phyloP scores from a whole-genome alignment of 2,329 filamentous ascomycete genomes.

The Truncatella angustata region DNA sequence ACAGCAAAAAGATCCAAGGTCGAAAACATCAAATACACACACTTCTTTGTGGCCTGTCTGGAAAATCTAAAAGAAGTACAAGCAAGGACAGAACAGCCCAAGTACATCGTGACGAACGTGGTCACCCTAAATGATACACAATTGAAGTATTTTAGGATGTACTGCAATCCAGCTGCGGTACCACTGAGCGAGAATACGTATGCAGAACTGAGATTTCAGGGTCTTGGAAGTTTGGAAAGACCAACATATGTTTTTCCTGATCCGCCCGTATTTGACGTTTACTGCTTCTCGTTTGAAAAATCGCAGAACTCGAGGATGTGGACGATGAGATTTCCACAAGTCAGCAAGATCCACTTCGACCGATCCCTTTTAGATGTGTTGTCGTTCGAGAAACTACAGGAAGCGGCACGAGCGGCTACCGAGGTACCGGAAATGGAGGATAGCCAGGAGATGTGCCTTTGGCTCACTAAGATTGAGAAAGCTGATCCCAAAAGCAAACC shows the following conservation, averaged over 20 bases:
- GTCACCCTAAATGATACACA: constrained; percentile 54
- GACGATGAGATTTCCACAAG: constrained; percentile 72
- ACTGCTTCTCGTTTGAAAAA: constrained; percentile 78
- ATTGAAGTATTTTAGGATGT: constrained; percentile 48
- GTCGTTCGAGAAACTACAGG: constrained; percentile 68
- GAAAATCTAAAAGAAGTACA: constrained; percentile 62
- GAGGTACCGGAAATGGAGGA: constrained; percentile 49
- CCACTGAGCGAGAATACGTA: constrained; percentile 34
- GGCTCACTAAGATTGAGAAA: constrained; percentile 59
- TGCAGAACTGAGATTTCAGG: constrained; percentile 47
- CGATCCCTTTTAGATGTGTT: constrained; percentile 67
- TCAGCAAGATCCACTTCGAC: constrained; percentile 77
- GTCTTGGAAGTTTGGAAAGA: constrained; percentile 38
- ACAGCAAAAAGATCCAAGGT: constrained; percentile 57
- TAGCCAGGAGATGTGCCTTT: constrained; percentile 58
- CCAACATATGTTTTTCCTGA: constrained; percentile 59
- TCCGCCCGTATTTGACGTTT: constrained; percentile 76
- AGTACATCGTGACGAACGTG: constrained; percentile 65
- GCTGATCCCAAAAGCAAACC: constrained; percentile 45
- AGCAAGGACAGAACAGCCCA: constrained; percentile 49
- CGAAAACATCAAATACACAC: constrained; percentile 66
- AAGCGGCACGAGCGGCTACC: constrained; percentile 58
- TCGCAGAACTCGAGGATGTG: constrained; percentile 67
- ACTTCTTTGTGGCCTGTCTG: constrained; percentile 77
- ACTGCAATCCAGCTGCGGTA: constrained; percentile 43